Evolutionary conservation across 2,329 filamentous ascomycete species (phyloP).

Genomic region (Colletotrichum karsti): DNA sequence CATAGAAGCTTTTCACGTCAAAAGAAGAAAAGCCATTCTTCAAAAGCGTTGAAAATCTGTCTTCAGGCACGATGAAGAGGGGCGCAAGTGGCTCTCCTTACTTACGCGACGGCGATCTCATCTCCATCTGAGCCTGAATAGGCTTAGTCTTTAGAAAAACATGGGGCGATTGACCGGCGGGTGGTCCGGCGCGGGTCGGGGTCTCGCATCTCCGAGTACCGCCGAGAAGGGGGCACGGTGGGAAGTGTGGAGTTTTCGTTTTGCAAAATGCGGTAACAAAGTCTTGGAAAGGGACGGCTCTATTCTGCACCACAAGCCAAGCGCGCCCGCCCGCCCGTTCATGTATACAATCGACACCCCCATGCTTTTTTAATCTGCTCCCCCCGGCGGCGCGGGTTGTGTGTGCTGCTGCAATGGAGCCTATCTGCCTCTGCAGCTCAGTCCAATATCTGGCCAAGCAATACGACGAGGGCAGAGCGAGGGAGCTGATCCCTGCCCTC

Average conservation of each 20-base stretch:
- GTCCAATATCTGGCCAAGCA: background rate
- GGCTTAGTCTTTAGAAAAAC: background rate
- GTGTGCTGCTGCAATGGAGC: background rate
- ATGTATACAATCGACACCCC: no score
- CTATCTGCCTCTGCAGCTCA: background rate
- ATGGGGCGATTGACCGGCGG: background rate
- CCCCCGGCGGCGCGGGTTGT: no score
- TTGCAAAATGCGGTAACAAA: background rate
- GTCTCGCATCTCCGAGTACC: background rate
- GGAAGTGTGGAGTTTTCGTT: background rate
- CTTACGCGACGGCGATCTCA: background rate
- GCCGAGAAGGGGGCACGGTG: background rate
- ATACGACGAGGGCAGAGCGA: constrained; percentile 32
- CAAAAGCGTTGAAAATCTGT: no score
- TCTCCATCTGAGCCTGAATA: background rate
- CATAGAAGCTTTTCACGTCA: no score
- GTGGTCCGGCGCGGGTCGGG: background rate
- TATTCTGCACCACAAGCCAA: no score
- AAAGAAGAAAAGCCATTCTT: no score
- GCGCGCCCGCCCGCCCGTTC: no score
- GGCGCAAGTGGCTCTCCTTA: no score
- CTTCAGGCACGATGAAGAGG: background rate
- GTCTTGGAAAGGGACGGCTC: no score
- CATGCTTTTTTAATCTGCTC: no score
- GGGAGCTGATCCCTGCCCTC: constrained; percentile 32